Base-by-base conservation (phyloP, 176 grass and related monocot genomes). In the Paspalum vaginatum region DNA sequence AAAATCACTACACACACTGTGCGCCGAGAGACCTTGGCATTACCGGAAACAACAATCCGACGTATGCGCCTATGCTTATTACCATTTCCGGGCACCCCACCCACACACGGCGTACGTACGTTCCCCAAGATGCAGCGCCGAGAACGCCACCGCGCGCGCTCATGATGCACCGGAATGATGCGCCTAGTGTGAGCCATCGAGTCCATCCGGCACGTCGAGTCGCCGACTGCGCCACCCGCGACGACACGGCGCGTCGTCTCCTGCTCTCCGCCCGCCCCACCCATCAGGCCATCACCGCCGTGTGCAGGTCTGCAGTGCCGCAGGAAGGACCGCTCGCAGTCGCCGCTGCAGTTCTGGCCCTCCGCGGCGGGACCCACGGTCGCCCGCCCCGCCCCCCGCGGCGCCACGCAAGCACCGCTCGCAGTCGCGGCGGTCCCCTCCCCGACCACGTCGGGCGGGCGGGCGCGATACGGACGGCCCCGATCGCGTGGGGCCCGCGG, bases 381-480 rank as follows among this genome's bases (percentile, higher is more conserved):
- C 52, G 20, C 51, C 51, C 16, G 16, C 17, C 51, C 17, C 18
- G 49, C 16, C 51, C 51, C 51, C 18, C n/a, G 1, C 9, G 42
- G n/a, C 18, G 70, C 77, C 82, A 76, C 82, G 56, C 63, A 63
- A 73, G 55, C 82, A 75, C 62, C 62, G 26, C 2, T n/a, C 18
- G 53, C 68, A 15, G 46, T 21, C 21, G 0, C 39, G 20, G 46
- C 72, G 22, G 55, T 47, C 48, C 65, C 65, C 69, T 32, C 32
- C 32, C 32, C 32, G 32, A 32, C 32, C 32, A 32, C 32, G 32
- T 1, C 32, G 52, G 32, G 32, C 32, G 52, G 40, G 18, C 18
- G 27, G 13, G 41, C 39, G 59, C 81, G 75, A 86, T 68, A 82
- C 66, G 66, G 83, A 82, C 83, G 72, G 83, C 32, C 71, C 25